phyloP scores from a whole-genome alignment of 306 rosid genomes.

The Fragaria ananassa region DNA sequence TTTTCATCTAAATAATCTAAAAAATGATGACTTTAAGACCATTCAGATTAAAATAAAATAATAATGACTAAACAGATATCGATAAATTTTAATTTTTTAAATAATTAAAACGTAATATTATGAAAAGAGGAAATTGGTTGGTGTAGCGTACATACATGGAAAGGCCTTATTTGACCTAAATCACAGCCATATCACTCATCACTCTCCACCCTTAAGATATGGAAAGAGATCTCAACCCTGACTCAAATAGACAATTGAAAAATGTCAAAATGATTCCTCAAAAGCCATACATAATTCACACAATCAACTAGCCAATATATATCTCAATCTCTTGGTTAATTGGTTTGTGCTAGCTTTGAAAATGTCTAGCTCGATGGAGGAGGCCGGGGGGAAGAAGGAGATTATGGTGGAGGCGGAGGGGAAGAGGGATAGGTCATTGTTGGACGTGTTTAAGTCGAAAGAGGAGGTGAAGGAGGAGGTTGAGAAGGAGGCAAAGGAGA shows the following conservation, averaged over 20 bases:
- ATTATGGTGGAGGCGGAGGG: neutral
- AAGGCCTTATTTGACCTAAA: constrained; percentile 13
- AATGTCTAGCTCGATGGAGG: neutral
- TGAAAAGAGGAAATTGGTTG: neutral
- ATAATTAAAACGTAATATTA: neutral
- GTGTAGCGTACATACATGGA: constrained; percentile 2
- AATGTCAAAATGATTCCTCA: neutral
- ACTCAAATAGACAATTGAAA: constrained; percentile 1
- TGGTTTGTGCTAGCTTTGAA: neutral
- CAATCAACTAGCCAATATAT: neutral
- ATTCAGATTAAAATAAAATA: too few relatives aligned
- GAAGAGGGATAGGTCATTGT: constrained; percentile 8
- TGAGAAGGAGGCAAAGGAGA: neutral
- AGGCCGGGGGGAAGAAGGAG: neutral
- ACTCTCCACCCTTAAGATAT: neutral
- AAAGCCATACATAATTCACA: neutral
- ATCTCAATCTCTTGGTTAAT: neutral
- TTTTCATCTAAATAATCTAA: too few relatives aligned
- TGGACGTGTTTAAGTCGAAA: neutral
- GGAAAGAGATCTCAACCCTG: constrained; percentile 2
- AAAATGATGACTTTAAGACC: too few relatives aligned
- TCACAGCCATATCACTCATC: constrained; percentile 4
- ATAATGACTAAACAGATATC: too few relatives aligned
- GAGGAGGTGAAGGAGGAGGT: constrained; percentile 4
- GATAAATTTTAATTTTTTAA: too few relatives aligned